Evolutionary conservation across 108 stramenopile genomes (phyloP).

Genomic region (Skeletonema menzelii): DNA sequence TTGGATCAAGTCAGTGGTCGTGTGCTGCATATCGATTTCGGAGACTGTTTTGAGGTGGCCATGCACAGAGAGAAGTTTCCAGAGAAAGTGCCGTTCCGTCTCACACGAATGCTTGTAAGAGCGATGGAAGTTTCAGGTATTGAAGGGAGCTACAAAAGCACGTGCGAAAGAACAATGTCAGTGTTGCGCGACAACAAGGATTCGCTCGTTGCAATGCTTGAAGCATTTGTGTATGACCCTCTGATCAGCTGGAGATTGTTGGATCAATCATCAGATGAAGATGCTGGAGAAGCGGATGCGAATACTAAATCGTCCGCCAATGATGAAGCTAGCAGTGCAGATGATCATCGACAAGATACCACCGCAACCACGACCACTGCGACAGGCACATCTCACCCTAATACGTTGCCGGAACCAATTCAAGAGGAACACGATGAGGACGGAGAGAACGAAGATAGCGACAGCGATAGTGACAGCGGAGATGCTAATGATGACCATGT

Average conservation of each 20-base stretch:
- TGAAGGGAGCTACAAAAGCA: slow-evolving; percentile 97
- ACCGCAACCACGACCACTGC: slow-evolving; percentile 8
- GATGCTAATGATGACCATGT: neutral
- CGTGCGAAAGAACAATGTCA: slow-evolving; percentile 96
- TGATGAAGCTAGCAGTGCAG: neutral
- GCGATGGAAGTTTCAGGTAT: slow-evolving; percentile 99
- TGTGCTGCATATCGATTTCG: slow-evolving; percentile 96
- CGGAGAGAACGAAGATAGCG: slow-evolving; percentile 52
- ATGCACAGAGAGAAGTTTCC: slow-evolving; percentile 98
- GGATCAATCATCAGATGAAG: slow-evolving; percentile 44
- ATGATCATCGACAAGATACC: slow-evolving; percentile 2
- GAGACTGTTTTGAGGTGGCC: slow-evolving; percentile 97
- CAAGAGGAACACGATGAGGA: slow-evolving; percentile 47
- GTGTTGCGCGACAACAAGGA: slow-evolving; percentile 95
- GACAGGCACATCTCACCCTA: neutral
- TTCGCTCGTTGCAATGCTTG: slow-evolving; percentile 97
- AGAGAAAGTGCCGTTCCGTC: slow-evolving; percentile 98
- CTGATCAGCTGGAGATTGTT: slow-evolving; percentile 98
- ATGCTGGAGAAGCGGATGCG: slow-evolving; percentile 8
- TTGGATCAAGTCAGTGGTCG: slow-evolving; percentile 91
- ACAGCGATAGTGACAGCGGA: slow-evolving; percentile 15
- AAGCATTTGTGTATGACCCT: slow-evolving; percentile 99
- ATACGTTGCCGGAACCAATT: slow-evolving; percentile 35
- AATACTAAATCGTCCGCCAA: neutral
- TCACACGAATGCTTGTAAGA: slow-evolving; percentile 98